A percentile compares a stretch with the other conserved stretches of the same genome.
These are phyloP conservation scores for Diospyros kaki DNA, from an alignment of 148 eudicot genomes.

Conservation along the genomic window DNA sequence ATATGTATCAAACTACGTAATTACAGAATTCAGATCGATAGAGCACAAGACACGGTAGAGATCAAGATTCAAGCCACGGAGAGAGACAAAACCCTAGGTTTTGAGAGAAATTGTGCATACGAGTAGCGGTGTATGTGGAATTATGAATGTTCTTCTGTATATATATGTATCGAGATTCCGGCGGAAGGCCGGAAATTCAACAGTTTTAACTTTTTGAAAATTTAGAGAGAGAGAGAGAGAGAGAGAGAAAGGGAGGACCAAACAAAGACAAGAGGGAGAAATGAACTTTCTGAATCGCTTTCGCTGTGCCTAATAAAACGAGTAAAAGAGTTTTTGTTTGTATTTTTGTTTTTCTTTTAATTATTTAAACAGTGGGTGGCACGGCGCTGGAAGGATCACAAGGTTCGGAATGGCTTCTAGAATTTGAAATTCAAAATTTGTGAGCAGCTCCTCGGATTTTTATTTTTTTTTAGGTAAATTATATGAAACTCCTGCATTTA, in stretches of 20 bases:
- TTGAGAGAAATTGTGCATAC: neutral
- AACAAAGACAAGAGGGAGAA: neutral
- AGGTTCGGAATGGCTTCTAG: neutral
- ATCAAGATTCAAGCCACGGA: neutral
- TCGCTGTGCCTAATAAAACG: neutral
- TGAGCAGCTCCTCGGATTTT: neutral
- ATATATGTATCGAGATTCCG: neutral
- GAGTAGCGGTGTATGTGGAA: neutral
- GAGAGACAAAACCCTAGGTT: constrained; percentile 9
- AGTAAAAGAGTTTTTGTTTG: too few species aligned
- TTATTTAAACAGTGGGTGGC: neutral
- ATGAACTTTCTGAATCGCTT: neutral
- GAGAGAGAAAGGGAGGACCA: neutral
- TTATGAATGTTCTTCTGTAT: neutral
- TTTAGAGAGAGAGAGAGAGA: neutral
- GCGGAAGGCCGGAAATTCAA: constrained; percentile 20
- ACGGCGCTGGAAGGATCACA: too few species aligned
- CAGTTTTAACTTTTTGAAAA: constrained; percentile 11
- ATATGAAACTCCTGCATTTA: too few species aligned
- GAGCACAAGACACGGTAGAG: constrained; percentile 9
- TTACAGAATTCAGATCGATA: neutral
- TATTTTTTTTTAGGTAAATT: too few species aligned
- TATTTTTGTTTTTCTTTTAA: neutral
- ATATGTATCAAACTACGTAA: neutral
- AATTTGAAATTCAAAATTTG: neutral